Evolutionary conservation across 176 grass and related monocot genomes (phyloP).

Genomic region (Ampelocalamus luodianensis): DNA sequence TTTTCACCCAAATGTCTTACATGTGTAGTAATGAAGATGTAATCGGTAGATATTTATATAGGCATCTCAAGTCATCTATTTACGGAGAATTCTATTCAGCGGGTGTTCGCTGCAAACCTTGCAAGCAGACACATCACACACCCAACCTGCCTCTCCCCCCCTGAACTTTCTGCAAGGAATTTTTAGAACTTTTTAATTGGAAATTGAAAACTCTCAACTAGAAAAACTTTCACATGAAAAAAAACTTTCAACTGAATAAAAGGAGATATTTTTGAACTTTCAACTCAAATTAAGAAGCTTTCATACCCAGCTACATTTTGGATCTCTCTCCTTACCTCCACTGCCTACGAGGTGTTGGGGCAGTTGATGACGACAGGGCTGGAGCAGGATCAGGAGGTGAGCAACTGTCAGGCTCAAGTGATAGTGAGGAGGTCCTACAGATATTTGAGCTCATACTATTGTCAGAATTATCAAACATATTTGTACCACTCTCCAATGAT

Average conservation of each 20-base stretch:
- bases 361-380: not conserved
- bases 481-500: not conserved
- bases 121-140: not conserved
- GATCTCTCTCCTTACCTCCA: constrained; percentile 1
- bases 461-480: not conserved
- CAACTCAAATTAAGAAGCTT: not conserved
- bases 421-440: constrained; percentile 53
- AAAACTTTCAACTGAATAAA: not conserved
- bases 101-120: not conserved
- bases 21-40: not conserved
- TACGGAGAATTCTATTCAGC: not conserved
- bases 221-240: not conserved
- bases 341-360: not conserved
- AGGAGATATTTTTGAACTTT: not conserved
- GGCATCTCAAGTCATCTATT: not conserved
- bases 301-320: not conserved
- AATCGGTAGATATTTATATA: not conserved
- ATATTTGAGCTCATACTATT: constrained; percentile 5
- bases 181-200: not conserved
- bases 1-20: constrained; percentile 1
- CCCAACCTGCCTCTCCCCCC: not conserved
- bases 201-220: not conserved
- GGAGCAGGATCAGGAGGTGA: constrained; percentile 17
- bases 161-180: not conserved
- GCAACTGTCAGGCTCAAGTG: constrained; percentile 63